Percentiles rank a stretch among this genome's conserved stretches.
These are phyloP conservation scores for Solanum etuberosum DNA, from an alignment of 257 asterid genomes.

Conservation along the genomic window DNA sequence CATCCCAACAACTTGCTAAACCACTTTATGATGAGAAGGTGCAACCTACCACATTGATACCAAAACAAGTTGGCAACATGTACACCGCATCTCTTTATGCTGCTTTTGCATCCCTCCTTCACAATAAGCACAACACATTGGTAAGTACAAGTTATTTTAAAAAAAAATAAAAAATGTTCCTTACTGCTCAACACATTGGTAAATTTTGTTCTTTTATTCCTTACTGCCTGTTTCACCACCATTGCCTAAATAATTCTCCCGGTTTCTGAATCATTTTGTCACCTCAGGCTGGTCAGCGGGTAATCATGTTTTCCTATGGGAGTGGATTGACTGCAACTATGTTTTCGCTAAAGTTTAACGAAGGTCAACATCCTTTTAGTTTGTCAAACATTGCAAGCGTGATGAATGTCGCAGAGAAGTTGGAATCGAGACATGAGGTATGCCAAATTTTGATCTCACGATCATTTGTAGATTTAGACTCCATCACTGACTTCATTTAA, in stretches of 20 bases:
- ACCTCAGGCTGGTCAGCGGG: conserved; percentile 77
- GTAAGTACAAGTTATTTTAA: conserved; percentile 24
- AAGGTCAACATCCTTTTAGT: conserved; percentile 79
- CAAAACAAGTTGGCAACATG: conserved; percentile 98
- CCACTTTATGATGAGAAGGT: conserved; percentile 72
- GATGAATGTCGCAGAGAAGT: conserved; percentile 69
- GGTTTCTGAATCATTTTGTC: not conserved
- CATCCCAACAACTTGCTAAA: conserved; percentile 87
- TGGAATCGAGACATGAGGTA: conserved; percentile 88
- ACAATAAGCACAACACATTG: conserved; percentile 60
- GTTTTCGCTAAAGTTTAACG: conserved; percentile 72
- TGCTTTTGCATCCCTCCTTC: conserved; percentile 88
- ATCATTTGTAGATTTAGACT: not conserved
- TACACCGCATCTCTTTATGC: conserved; percentile 97
- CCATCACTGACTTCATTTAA: not conserved
- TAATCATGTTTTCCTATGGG: conserved; percentile 82
- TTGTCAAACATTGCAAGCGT: conserved; percentile 63
- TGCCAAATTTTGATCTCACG: not conserved
- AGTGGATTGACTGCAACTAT: conserved; percentile 85
- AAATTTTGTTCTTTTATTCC: conserved; percentile 3
- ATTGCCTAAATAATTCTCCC: not conserved
- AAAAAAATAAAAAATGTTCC: not conserved
- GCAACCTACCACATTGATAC: conserved; percentile 79
- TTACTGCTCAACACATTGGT: conserved; percentile 37
- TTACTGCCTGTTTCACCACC: not conserved